Evolutionary conservation across 2,329 filamentous ascomycete genomes (phyloP).

Genomic region (Aspergillus novoparasiticus): DNA sequence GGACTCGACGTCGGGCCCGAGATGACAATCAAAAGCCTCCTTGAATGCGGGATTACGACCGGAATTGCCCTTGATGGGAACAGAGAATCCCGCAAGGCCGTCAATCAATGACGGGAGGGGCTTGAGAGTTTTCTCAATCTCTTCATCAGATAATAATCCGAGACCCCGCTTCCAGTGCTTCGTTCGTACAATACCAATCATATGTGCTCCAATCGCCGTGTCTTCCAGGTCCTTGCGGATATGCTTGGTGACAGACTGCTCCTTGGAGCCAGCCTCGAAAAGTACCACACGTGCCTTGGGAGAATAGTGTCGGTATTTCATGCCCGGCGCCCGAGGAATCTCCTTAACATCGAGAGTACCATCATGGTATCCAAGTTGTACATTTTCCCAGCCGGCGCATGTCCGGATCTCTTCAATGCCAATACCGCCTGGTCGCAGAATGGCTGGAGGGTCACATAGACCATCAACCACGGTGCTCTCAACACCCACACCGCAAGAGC

Average conservation of each 20-base stretch:
- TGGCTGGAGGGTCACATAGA: conserved; percentile 74
- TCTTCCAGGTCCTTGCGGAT: conserved; percentile 38
- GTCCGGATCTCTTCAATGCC: conserved; percentile 75
- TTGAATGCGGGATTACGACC: conserved; percentile 24
- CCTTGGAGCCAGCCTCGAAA: conserved; percentile 63
- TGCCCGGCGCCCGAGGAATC: conserved; percentile 83
- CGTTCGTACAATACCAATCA: conserved; percentile 45
- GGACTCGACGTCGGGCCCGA: conserved; percentile 70
- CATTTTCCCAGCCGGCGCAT: conserved; percentile 79
- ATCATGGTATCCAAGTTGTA: conserved; percentile 78
- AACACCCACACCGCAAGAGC: conserved; percentile 82
- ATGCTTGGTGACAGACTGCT: conserved; percentile 30
- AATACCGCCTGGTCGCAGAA: conserved; percentile 85
- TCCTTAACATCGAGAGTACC: conserved; percentile 65
- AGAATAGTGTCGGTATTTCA: conserved; percentile 99
- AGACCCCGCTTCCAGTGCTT: conserved; percentile 38
- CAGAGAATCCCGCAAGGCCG: conserved; percentile 29
- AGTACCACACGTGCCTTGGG: conserved; percentile 84
- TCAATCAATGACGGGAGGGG: conserved; percentile 30
- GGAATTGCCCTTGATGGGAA: conserved; percentile 28
- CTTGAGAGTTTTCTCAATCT: conserved; percentile 23
- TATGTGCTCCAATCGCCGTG: conserved; percentile 30
- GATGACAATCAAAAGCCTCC: conserved; percentile 66
- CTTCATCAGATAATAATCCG: conserved; percentile 25
- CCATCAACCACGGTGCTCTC: conserved; percentile 98